Evolutionary conservation across 192 early-diverging fungal species (phyloP).

Genomic region (Diversispora epigaea): DNA sequence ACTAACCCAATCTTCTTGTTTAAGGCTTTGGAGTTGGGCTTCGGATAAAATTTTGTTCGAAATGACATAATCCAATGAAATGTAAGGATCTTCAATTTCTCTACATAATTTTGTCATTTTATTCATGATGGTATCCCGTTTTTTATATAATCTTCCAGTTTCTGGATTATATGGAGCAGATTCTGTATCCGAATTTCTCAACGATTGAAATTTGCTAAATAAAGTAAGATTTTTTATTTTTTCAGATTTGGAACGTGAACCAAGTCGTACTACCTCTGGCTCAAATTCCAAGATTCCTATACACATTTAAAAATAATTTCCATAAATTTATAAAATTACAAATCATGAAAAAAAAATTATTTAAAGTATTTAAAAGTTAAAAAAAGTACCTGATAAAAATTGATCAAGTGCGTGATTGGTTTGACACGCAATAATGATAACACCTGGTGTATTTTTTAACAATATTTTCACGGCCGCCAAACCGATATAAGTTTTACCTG

Average conservation of each 20-base stretch:
- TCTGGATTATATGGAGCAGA: background rate
- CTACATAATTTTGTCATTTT: constrained; percentile 38
- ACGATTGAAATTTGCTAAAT: constrained; percentile 39
- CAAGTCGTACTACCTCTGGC: constrained; percentile 47
- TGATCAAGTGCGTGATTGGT: constrained; percentile 58
- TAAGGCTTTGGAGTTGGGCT: constrained; percentile 43
- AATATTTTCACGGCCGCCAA: constrained; percentile 48
- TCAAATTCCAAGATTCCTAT: constrained; percentile 48
- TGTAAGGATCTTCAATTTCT: constrained; percentile 49
- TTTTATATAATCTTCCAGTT: constrained; percentile 24
- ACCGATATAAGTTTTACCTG: constrained; percentile 60
- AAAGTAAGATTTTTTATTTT: constrained; percentile 37
- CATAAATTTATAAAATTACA: background rate
- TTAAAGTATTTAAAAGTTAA: background rate
- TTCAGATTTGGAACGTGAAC: constrained; percentile 49
- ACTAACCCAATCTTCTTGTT: constrained; percentile 42
- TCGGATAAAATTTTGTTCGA: constrained; percentile 35
- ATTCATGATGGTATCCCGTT: constrained; percentile 37
- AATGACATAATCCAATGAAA: constrained; percentile 38
- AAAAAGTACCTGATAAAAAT: constrained; percentile 37
- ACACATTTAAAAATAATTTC: background rate
- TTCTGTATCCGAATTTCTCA: constrained; percentile 25
- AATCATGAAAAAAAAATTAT: background rate
- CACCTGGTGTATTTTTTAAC: constrained; percentile 41
- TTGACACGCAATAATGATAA: constrained; percentile 56